Percentiles rank a stretch among this genome's conserved stretches.
Conservation (phyloP, 1,284 basidiomycete species). For the Cryptococcus sp. region DNA sequence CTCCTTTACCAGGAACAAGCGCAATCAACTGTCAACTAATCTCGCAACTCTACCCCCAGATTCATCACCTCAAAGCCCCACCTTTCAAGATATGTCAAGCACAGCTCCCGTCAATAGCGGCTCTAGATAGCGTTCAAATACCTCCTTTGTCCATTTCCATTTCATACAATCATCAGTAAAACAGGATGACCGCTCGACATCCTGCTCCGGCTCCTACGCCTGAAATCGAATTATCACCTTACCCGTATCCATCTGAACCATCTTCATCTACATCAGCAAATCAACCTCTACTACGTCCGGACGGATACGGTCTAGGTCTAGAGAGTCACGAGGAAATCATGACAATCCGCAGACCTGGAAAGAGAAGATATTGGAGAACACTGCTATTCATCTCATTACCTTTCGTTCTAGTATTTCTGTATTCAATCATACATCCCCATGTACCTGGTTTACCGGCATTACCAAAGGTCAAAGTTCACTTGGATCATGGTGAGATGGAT, state of each 20-base stretch:
- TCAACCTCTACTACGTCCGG: neutral
- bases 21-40: too few species aligned
- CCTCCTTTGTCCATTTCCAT: too few species aligned
- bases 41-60: too few species aligned
- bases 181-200: neutral
- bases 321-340: neutral
- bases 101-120: too few species aligned
- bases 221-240: neutral
- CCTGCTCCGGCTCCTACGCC: neutral
- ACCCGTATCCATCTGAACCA: neutral
- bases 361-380: constrained; percentile 22
- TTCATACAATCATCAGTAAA: too few species aligned
- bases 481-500: constrained; percentile 4
- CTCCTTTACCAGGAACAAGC: too few species aligned
- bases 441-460: constrained; percentile 37
- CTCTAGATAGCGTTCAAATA: too few species aligned
- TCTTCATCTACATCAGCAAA: neutral
- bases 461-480: constrained; percentile 30
- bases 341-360: neutral
- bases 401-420: constrained; percentile 29
- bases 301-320: neutral
- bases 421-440: constrained; percentile 33
- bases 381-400: constrained; percentile 26
- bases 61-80: too few species aligned
- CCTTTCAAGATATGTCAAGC: too few species aligned